Base-by-base conservation (phyloP, 2,329 filamentous ascomycete genomes). In the Catunica adiposa region DNA sequence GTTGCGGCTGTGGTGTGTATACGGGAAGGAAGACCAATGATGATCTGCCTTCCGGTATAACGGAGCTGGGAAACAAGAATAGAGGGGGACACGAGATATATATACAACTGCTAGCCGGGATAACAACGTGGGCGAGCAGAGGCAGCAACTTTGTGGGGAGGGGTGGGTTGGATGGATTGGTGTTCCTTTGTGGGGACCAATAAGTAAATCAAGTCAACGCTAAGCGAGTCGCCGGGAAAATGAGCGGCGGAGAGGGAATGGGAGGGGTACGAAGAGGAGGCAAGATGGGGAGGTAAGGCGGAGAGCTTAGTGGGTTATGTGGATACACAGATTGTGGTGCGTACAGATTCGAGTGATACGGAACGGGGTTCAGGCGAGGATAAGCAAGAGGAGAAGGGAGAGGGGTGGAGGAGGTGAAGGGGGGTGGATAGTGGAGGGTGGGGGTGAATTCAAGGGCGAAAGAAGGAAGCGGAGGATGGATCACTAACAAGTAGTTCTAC, bases 31-130 rank as follows among this genome's bases (percentile, higher is more conserved):
- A 52, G 50, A 52, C 50, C 50, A 14, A 52, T 22, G 17, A 25
- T 52, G 50, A 52, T 52, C 50, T 52, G 23, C 29, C 23, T 38
- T 38, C 31, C 50, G 11, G 44, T 23, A 48, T 48, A 48, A n/a
- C 22, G 23, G 38, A n/a, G 17, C 38, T 15, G 38, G 11, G 3
- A 25, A 48, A 48, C 9, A 11, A 29, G 20, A 25, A 20, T 17
- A n/a, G 44, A 22, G 44, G 44, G 20, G 44, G 44, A 48, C 1
- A 20, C n/a, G 9, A 26, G 44, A 48, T 25, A 48, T 48, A 48
- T 48, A 25, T 42, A 42, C 38, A 7, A 20, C n/a, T n/a, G n/a
- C n/a, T n/a, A n/a, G n/a, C n/a, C n/a, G n/a, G n/a, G n/a, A n/a
- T n/a, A n/a, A n/a, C n/a, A n/a, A n/a, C n/a, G n/a, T n/a, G n/a